A percentile compares a stretch with the other conserved stretches of the same genome.
Conservation (phyloP, 257 asterid genomes). For the Thymus mandschuricus region DNA sequence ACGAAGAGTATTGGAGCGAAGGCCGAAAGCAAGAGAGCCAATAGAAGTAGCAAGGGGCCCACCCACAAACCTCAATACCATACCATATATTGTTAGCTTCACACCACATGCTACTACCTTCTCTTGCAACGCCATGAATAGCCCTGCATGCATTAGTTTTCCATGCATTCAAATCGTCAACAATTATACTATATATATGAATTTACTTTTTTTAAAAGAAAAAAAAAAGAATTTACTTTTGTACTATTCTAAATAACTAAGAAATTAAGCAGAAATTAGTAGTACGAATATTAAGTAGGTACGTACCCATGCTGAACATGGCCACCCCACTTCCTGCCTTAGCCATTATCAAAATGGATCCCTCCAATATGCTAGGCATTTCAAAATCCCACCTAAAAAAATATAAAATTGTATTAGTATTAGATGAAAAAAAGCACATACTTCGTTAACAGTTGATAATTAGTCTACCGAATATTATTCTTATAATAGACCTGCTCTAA, state of each 20-base stretch:
- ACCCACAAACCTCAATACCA: slow-evolving; percentile 58
- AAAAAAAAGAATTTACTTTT: too few relatives aligned
- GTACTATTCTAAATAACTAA: too few relatives aligned
- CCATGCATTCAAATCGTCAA: too few relatives aligned
- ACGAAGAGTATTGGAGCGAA: slow-evolving; percentile 50
- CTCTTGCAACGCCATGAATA: slow-evolving; percentile 79
- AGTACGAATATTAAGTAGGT: too few relatives aligned
- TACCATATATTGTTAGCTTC: slow-evolving; percentile 42
- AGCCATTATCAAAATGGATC: slow-evolving; percentile 70
- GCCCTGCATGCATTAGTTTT: slow-evolving; percentile 42
- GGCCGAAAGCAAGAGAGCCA: slow-evolving; percentile 53
- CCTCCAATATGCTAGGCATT: slow-evolving; percentile 66
- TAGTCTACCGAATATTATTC: too few relatives aligned
- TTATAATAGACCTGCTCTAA: too few relatives aligned
- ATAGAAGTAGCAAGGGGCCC: slow-evolving; percentile 59
- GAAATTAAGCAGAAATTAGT: too few relatives aligned
- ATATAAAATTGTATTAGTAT: too few relatives aligned
- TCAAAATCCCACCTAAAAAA: slow-evolving; percentile 60
- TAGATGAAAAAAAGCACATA: background rate
- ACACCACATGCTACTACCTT: slow-evolving; percentile 62
- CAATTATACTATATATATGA: too few relatives aligned
- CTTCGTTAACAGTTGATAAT: too few relatives aligned
- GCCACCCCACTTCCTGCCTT: slow-evolving; percentile 76
- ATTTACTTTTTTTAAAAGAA: too few relatives aligned
- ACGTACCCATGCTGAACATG: slow-evolving; percentile 78